Conservation (phyloP, 495 filamentous ascomycete species). For the Penicillium alfredii region DNA sequence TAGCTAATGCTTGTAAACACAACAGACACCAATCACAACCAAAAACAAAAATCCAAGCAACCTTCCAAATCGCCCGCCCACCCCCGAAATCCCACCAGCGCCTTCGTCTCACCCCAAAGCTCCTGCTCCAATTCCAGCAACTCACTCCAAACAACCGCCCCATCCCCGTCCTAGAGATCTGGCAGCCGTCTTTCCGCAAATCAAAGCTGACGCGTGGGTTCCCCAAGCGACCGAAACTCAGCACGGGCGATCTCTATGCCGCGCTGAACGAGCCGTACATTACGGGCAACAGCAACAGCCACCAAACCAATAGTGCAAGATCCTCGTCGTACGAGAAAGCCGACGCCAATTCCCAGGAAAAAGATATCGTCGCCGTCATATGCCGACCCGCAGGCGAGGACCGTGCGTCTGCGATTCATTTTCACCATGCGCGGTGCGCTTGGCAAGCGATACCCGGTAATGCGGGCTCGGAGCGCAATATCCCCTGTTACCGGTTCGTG, state of each 20-base stretch:
- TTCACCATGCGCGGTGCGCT: slow-evolving; percentile 14
- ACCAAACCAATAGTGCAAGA: slow-evolving; percentile 7
- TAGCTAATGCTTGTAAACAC: no score
- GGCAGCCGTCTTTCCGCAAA: slow-evolving; percentile 29
- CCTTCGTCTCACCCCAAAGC: slow-evolving; percentile 27
- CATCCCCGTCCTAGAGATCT: slow-evolving; percentile 34
- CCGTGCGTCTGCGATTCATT: slow-evolving; percentile 9
- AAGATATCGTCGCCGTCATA: slow-evolving; percentile 20
- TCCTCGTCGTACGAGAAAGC: slow-evolving; percentile 1
- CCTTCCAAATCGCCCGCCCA: slow-evolving; percentile 33
- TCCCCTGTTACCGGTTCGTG: slow-evolving; percentile 17
- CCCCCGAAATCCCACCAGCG: slow-evolving; percentile 26
- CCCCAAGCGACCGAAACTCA: slow-evolving; percentile 20
- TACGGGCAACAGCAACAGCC: background rate
- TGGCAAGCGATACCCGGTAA: slow-evolving; percentile 13
- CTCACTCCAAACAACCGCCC: slow-evolving; percentile 21
- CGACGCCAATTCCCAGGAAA: slow-evolving; percentile 1
- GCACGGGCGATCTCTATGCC: slow-evolving; percentile 29
- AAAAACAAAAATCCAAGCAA: slow-evolving; percentile 20
- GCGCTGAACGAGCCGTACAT: slow-evolving; percentile 26
- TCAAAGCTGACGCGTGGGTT: slow-evolving; percentile 22
- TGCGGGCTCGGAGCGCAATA: slow-evolving; percentile 5
- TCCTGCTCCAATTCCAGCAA: slow-evolving; percentile 39
- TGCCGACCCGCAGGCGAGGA: slow-evolving; percentile 6
- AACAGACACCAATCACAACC: slow-evolving; percentile 11